phyloP scores from a whole-genome alignment of 306 rosid genomes.

The Acacia acuminata region DNA sequence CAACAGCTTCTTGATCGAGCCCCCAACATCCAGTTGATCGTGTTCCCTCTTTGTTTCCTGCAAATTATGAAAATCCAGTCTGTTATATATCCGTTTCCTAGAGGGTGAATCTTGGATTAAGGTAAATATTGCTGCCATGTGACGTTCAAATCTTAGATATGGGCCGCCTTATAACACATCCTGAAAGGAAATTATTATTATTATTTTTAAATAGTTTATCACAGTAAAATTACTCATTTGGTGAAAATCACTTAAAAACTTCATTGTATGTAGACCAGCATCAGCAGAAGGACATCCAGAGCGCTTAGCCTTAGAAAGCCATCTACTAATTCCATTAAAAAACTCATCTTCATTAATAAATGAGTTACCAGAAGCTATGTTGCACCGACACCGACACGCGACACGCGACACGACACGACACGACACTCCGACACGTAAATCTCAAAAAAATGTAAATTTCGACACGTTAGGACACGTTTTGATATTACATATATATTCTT shows the following conservation, averaged over 20 bases:
- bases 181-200: slow-evolving; percentile 44
- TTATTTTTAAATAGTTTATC: not conserved
- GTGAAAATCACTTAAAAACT: slow-evolving; percentile 54
- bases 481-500: too few relatives aligned
- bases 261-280: slow-evolving; percentile 51
- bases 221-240: slow-evolving; percentile 40
- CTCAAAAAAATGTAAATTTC: too few relatives aligned
- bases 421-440: too few relatives aligned
- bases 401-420: too few relatives aligned
- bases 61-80: slow-evolving; percentile 24
- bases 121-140: too few relatives aligned
- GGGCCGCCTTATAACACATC: not conserved
- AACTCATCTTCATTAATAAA: slow-evolving; percentile 51
- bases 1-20: slow-evolving; percentile 42
- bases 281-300: slow-evolving; percentile 37
- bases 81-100: not conserved
- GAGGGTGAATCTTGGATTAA: too few relatives aligned
- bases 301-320: slow-evolving; percentile 57
- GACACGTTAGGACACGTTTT: too few relatives aligned
- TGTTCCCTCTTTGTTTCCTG: slow-evolving; percentile 78
- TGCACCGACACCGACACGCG: too few relatives aligned
- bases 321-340: slow-evolving; percentile 54
- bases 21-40: slow-evolving; percentile 60
- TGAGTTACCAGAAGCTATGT: too few relatives aligned
- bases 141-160: too few relatives aligned